Percentiles rank a stretch among this genome's conserved stretches.
Evolutionary conservation across 352 stramenopile genomes (phyloP).

Genomic region (Phytopythium ostracodes): DNA sequence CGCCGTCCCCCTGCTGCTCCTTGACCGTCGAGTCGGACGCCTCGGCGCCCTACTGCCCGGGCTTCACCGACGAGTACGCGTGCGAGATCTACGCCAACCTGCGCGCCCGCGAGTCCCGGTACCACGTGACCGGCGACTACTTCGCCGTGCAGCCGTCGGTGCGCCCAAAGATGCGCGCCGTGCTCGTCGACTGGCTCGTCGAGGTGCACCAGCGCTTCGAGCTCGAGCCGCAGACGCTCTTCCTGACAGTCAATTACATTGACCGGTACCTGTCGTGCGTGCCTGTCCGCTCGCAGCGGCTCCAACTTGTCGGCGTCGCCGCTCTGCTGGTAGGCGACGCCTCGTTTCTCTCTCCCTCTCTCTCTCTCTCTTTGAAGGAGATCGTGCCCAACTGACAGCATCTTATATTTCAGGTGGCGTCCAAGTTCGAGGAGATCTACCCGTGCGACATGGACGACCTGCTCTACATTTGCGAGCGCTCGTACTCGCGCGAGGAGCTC

Average conservation of each 20-base stretch:
- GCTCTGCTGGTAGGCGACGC: constrained; percentile 69
- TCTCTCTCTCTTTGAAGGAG: too few relatives aligned
- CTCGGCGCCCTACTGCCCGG: constrained; percentile 27
- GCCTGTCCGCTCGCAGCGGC: constrained; percentile 88
- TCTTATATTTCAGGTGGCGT: constrained; percentile 71
- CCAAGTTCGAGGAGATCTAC: constrained; percentile 99
- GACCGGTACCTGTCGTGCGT: constrained; percentile 94
- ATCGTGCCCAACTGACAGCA: too few relatives aligned
- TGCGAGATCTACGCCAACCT: constrained; percentile 52
- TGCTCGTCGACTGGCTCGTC: constrained; percentile 78
- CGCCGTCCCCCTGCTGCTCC: background rate
- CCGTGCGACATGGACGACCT: constrained; percentile 96
- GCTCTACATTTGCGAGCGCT: constrained; percentile 97
- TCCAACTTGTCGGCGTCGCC: constrained; percentile 97
- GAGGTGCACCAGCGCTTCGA: constrained; percentile 99
- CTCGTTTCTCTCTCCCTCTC: too few relatives aligned
- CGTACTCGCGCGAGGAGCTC: constrained; percentile 87
- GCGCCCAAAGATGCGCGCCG: constrained; percentile 53
- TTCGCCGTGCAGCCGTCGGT: constrained; percentile 48
- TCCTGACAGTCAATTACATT: constrained; percentile 98
- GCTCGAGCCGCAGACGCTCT: constrained; percentile 96
- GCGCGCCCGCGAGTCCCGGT: constrained; percentile 31
- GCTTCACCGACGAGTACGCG: constrained; percentile 44
- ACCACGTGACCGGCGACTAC: constrained; percentile 48
- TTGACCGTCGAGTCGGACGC: background rate